Percentiles rank a stretch among this genome's conserved stretches.
Conservation (phyloP, 108 stramenopile genomes). For the Cyclostephanos tholiformis region DNA sequence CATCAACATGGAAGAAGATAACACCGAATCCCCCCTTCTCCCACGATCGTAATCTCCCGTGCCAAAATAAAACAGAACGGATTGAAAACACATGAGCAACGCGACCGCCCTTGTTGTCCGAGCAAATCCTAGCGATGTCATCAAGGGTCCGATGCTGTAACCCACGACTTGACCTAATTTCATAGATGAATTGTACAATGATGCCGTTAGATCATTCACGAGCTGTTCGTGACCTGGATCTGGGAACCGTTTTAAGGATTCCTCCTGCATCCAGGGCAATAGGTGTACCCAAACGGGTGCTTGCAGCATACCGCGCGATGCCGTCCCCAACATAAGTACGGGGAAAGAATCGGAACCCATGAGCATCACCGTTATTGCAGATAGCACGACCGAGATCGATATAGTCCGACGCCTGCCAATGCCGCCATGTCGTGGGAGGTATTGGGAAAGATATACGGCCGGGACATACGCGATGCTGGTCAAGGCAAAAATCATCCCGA, state of each 20-base stretch:
- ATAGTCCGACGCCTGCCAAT: constrained; percentile 19
- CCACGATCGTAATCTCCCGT: not conserved
- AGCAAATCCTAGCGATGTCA: constrained; percentile 24
- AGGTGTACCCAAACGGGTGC: constrained; percentile 42
- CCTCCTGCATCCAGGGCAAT: constrained; percentile 48
- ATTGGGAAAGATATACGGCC: constrained; percentile 34
- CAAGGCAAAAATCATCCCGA: constrained; percentile 44
- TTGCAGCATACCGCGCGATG: constrained; percentile 33
- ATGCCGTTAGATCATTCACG: constrained; percentile 45
- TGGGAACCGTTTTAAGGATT: constrained; percentile 25
- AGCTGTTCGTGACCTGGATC: constrained; percentile 19
- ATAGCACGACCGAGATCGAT: constrained; percentile 20
- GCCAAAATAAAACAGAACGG: constrained; percentile 28
- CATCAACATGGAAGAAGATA: not conserved
- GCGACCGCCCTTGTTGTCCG: constrained; percentile 28
- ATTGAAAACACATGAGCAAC: constrained; percentile 31
- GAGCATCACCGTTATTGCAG: constrained; percentile 39
- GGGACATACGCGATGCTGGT: constrained; percentile 46
- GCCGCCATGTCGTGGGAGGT: constrained; percentile 16
- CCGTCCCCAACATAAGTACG: constrained; percentile 20
- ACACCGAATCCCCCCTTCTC: not conserved
- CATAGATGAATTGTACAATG: constrained; percentile 49
- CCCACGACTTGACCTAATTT: constrained; percentile 42
- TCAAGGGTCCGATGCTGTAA: constrained; percentile 34
- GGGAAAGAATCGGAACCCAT: constrained; percentile 28